A percentile compares a stretch with the other conserved stretches of the same genome.
phyloP scores from a whole-genome alignment of 2,329 filamentous ascomycete genomes.

The Elsinoe batatas region DNA sequence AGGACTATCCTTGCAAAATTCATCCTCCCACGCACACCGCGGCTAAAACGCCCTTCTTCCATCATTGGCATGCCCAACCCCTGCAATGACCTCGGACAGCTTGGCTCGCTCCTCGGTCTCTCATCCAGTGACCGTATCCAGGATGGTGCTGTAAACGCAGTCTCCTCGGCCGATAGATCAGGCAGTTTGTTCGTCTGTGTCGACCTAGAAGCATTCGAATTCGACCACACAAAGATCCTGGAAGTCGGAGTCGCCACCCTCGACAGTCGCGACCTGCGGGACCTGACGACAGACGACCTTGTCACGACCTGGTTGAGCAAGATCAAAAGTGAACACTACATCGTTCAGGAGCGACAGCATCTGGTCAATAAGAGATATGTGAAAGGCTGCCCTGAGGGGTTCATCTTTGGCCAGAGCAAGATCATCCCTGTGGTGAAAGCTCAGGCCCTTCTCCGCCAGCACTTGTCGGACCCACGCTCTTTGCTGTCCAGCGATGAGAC shows the following conservation, averaged over 20 bases:
- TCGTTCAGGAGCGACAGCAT: slow-evolving; percentile 19
- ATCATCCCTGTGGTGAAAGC: slow-evolving; percentile 16
- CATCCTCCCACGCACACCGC: not conserved
- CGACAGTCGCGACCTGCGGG: slow-evolving; percentile 18
- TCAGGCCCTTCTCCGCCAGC: not conserved
- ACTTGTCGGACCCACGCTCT: not conserved
- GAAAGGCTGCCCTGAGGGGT: slow-evolving; percentile 21
- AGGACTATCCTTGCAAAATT: not conserved
- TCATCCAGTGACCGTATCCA: not conserved
- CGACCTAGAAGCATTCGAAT: slow-evolving; percentile 24
- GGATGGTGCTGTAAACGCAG: not conserved
- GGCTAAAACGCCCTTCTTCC: not conserved
- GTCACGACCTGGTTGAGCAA: slow-evolving; percentile 15
- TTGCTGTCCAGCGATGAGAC: not conserved
- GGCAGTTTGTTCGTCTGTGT: slow-evolving; percentile 22
- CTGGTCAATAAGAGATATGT: slow-evolving; percentile 21
- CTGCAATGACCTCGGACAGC: not conserved
- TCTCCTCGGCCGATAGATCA: not conserved
- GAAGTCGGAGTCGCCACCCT: slow-evolving; percentile 24
- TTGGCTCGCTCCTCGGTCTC: slow-evolving; percentile 2
- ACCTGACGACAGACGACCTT: not conserved
- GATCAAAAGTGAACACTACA: slow-evolving; percentile 20
- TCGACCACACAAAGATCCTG: slow-evolving; percentile 20
- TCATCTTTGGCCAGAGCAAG: slow-evolving; percentile 21
- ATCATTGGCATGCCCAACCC: not conserved